phyloP scores from a whole-genome alignment of 331 rosid genomes.

The Pyracantha coccinea region DNA sequence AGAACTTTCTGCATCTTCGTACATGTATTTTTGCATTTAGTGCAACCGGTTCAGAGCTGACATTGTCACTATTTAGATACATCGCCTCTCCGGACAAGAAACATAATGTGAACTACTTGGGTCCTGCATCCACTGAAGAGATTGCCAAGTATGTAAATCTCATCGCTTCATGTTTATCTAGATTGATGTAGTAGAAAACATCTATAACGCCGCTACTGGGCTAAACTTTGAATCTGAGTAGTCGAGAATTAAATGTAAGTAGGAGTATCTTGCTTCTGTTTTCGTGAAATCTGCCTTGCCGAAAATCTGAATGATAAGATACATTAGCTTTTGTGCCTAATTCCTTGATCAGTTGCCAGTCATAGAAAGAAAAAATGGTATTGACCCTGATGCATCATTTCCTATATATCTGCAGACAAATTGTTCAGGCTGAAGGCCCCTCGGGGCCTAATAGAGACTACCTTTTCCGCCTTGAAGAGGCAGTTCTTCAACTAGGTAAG shows the following conservation, averaged over 20 bases:
- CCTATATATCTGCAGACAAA: constrained; percentile 41
- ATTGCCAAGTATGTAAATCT: constrained; percentile 59
- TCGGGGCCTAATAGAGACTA: constrained; percentile 93
- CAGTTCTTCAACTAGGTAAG: constrained; percentile 64
- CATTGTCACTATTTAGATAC: constrained; percentile 39
- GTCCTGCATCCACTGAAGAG: constrained; percentile 70
- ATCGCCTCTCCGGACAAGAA: constrained; percentile 76
- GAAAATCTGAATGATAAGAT: not conserved
- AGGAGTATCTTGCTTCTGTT: not conserved
- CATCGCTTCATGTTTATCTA: not conserved
- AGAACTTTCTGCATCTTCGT: constrained; percentile 4
- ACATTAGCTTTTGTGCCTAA: not conserved
- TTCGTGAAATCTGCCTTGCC: not conserved
- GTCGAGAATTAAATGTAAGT: too few relatives aligned
- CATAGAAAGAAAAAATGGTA: not conserved
- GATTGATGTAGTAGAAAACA: not conserved
- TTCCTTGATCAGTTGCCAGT: not conserved
- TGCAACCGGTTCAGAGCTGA: constrained; percentile 10
- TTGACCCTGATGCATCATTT: not conserved
- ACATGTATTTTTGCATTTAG: constrained; percentile 6
- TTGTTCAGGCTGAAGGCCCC: constrained; percentile 72
- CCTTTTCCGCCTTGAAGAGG: constrained; percentile 74
- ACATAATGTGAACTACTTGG: constrained; percentile 65
- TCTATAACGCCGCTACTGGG: not conserved
- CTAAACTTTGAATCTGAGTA: not conserved